Conservation (phyloP, 306 rosid genomes). For the Cicer arietinum region DNA sequence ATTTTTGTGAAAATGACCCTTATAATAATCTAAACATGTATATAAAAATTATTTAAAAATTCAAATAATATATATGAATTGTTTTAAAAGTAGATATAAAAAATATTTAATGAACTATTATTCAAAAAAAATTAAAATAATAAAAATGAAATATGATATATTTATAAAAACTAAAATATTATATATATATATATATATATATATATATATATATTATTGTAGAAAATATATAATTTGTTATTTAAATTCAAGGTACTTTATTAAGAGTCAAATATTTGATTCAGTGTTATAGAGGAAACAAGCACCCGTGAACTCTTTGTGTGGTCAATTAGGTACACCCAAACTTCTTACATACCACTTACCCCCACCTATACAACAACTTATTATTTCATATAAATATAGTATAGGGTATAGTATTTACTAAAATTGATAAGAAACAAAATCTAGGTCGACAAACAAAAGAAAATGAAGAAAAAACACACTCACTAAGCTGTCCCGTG, state of each 20-base stretch:
- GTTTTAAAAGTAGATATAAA: too few species aligned
- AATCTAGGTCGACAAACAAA: conserved; percentile 21
- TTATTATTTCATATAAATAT: conserved; percentile 26
- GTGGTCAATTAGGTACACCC: conserved; percentile 46
- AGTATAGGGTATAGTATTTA: conserved; percentile 17
- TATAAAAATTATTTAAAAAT: too few species aligned
- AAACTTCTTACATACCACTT: conserved; percentile 36
- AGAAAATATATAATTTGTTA: too few species aligned
- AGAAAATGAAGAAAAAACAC: not conserved
- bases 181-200: not conserved
- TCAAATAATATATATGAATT: too few species aligned
- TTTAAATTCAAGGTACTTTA: not conserved
- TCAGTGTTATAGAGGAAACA: conserved; percentile 45
- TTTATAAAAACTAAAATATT: not conserved
- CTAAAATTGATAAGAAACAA: conserved; percentile 35
- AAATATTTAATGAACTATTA: too few species aligned
- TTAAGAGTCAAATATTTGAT: conserved; percentile 38
- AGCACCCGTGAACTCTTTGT: conserved; percentile 55
- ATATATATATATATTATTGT: not conserved
- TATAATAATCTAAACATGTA: not conserved
- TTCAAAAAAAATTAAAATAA: accelerated
- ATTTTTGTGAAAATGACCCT: not conserved
- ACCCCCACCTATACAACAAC: conserved; percentile 45
- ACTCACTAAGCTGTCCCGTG: conserved; percentile 46
- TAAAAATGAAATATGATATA: too few species aligned